These are phyloP conservation scores for Shiraia bambusicola DNA, from an alignment of 2,329 filamentous ascomycete species.

Conservation along the genomic window DNA sequence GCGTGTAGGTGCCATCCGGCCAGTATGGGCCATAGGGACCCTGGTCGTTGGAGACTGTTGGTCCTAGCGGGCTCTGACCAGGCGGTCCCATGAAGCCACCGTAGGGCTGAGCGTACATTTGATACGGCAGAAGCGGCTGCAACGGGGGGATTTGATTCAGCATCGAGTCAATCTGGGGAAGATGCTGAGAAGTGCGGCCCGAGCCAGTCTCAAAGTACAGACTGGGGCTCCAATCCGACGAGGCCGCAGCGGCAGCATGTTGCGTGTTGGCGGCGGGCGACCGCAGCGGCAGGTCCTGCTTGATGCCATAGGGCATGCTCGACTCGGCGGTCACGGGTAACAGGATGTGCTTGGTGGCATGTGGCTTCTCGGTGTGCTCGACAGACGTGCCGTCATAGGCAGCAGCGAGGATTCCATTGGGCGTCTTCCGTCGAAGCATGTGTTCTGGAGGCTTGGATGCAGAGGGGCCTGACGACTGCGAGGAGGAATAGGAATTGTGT, in stretches of 20 bases:
- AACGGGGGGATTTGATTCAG: conserved; percentile 62
- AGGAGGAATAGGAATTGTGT: conserved; percentile 40
- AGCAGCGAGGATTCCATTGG: conserved; percentile 86
- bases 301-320: conserved; percentile 32
- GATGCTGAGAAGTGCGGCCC: conserved; percentile 43
- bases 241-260: conserved; percentile 17
- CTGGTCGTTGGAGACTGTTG: conserved; percentile 46
- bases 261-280: conserved; percentile 28
- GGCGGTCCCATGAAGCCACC: conserved; percentile 36
- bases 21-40: conserved; percentile 46
- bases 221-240: conserved; percentile 38
- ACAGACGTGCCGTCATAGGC: conserved; percentile 84
- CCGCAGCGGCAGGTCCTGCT: conserved; percentile 42
- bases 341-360: conserved; percentile 80
- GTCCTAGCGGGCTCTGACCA: conserved; percentile 39
- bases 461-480: conserved; percentile 27
- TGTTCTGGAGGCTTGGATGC: conserved; percentile 60
- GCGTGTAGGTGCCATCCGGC: conserved; percentile 46
- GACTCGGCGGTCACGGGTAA: conserved; percentile 60
- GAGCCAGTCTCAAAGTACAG: conserved; percentile 42
- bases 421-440: conserved; percentile 86
- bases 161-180: conserved; percentile 61
- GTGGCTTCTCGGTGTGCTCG: conserved; percentile 71
- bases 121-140: conserved; percentile 56
- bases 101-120: conserved; percentile 41